phyloP scores from a whole-genome alignment of 2,329 filamentous ascomycete genomes.

The Elsinoe necatrix region DNA sequence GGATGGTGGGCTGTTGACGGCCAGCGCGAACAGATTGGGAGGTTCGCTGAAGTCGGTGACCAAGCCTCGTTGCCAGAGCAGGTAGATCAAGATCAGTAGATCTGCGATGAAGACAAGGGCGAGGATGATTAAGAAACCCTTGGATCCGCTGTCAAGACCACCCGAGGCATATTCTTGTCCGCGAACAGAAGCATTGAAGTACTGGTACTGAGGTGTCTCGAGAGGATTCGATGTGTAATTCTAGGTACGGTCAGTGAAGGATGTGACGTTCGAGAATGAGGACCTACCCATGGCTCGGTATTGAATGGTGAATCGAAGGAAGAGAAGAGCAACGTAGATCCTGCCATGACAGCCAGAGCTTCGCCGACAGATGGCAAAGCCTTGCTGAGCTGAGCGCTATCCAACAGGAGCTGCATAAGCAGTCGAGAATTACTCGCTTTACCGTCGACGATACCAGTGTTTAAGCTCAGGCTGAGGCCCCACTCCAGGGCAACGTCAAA shows the following conservation, averaged over 20 bases:
- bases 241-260: not conserved
- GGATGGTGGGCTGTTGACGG: conserved; percentile 55
- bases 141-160: conserved; percentile 50
- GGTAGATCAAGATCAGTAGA: conserved; percentile 55
- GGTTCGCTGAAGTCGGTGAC: conserved; percentile 75
- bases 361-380: conserved; percentile 62
- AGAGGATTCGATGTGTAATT: conserved; percentile 29
- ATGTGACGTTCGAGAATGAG: not conserved
- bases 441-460: conserved; percentile 36
- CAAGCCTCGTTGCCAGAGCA: conserved; percentile 50
- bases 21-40: conserved; percentile 63
- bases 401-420: conserved; percentile 37
- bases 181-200: conserved; percentile 56
- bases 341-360: conserved; percentile 60
- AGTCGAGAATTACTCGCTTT: conserved; percentile 38
- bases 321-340: conserved; percentile 56
- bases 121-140: conserved; percentile 59
- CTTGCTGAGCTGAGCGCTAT: conserved; percentile 36
- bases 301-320: conserved; percentile 51
- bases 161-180: conserved; percentile 64
- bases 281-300: conserved; percentile 35
- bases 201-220: conserved; percentile 41
- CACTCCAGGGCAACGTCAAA: conserved; percentile 37
- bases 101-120: conserved; percentile 59
- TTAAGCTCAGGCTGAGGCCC: conserved; percentile 36